Evolutionary conservation across 129 eudicot species (phyloP).

Genomic region (Helichrysum umbraculigerum): DNA sequence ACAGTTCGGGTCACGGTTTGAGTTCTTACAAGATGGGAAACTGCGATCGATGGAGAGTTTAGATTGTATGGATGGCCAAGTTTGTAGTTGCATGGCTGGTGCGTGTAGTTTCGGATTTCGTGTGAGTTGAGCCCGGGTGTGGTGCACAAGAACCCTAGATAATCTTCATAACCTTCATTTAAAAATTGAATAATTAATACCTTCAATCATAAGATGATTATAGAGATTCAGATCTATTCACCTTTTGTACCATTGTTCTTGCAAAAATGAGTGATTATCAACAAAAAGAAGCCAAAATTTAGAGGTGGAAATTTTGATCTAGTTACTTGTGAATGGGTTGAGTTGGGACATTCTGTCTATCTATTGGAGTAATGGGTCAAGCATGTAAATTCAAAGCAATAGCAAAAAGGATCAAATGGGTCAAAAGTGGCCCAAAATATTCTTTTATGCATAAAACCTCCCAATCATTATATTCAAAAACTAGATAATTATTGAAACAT

Average conservation of each 20-base stretch:
- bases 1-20: conserved; percentile 83
- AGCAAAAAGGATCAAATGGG: not conserved
- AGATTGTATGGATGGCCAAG: conserved; percentile 88
- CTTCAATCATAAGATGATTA: not conserved
- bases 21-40: conserved; percentile 88
- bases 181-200: not conserved
- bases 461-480: too few species aligned
- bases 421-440: not conserved
- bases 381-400: not conserved
- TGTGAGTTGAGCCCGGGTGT: conserved; percentile 74
- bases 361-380: not conserved
- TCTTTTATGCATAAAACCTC: not conserved
- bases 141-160: conserved; percentile 90
- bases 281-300: not conserved
- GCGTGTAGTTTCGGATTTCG: conserved; percentile 76
- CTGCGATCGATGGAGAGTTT: conserved; percentile 82
- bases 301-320: not conserved
- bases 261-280: not conserved
- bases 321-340: not conserved
- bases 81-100: conserved; percentile 79
- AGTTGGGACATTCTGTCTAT: not conserved
- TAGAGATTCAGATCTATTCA: not conserved
- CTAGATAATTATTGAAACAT: not conserved
- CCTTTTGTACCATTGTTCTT: not conserved
- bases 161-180: conserved; percentile 77